These are phyloP conservation scores for Cystobasidium pallidum DNA, from an alignment of 1,284 basidiomycete genomes.

Conservation along the genomic window DNA sequence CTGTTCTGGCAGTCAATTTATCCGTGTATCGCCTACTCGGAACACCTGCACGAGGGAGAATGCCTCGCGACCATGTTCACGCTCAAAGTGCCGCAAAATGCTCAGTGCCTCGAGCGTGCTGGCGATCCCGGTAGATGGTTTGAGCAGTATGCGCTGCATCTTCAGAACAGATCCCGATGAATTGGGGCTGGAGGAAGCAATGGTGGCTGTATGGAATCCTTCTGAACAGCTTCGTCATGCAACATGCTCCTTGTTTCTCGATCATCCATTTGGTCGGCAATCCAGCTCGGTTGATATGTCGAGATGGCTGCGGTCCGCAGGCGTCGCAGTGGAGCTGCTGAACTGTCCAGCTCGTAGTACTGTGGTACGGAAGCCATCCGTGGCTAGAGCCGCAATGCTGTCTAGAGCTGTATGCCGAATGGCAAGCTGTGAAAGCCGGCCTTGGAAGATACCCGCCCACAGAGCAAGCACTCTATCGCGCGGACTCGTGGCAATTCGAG, in stretches of 20 bases:
- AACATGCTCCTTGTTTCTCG: not conserved
- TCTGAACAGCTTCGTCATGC: not conserved
- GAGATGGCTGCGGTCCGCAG: constrained; percentile 7
- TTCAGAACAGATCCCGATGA: not conserved
- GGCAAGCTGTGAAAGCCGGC: constrained; percentile 5
- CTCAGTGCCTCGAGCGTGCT: constrained; percentile 36
- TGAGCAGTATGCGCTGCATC: constrained; percentile 28
- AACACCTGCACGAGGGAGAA: constrained; percentile 16
- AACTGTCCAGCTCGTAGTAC: not conserved
- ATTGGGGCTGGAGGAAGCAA: not conserved
- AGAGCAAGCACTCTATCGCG: not conserved
- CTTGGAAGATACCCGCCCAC: not conserved
- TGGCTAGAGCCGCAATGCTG: too few relatives aligned
- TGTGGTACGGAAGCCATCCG: not conserved
- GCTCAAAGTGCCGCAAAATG: constrained; percentile 33
- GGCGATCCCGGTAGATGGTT: constrained; percentile 18
- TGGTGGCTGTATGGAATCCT: not conserved
- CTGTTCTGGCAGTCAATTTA: too few relatives aligned
- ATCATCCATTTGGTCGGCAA: not conserved
- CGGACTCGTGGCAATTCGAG: too few relatives aligned
- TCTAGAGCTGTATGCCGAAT: not conserved
- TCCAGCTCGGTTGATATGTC: constrained; percentile 1
- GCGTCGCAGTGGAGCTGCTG: not conserved
- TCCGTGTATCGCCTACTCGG: constrained; percentile 18
- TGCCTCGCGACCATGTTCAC: constrained; percentile 20